Base-by-base conservation (phyloP, 2,329 filamentous ascomycete species). In the Alternaria arborescens region DNA sequence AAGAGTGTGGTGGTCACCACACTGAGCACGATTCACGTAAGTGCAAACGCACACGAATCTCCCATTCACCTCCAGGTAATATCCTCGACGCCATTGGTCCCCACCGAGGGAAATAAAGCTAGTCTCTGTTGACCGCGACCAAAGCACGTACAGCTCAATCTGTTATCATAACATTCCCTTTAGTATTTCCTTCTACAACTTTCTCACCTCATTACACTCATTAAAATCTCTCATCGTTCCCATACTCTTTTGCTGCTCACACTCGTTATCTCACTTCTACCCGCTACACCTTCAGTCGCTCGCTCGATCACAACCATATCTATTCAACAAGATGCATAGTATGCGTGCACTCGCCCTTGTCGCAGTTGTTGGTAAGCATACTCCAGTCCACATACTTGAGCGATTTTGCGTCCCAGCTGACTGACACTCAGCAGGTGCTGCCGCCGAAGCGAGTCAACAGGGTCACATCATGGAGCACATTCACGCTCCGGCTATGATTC, bases 361-460 rank as follows among this genome's bases (percentile, higher is more conserved):
- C 42, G 58, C 60, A 28, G 26, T 67, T 41, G 44, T 52, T 32
- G 55, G 69, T 70, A 61, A 57, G 59, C 47, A 47, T 14, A 38
- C 36, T 42, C 22, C 26, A 43, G 5, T 22, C 28, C 38, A 38
- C 30, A 14, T 20, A 3, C 32, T 47, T 12, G 14, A 41, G 20
- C 18, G 22, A 20, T 12, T 4, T 38, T 8, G 3, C n/a, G 18
- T 3, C 11, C 18, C 47, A 34, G 22, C 53, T 60, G 14, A 62
- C 46, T 5, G 2, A 16, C 2, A 55, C 3, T 3, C 12, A 68
- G 64, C 57, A 52, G 41, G 52, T n/a, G 67, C 60, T 36, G 56
- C 52, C 26, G 58, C 55, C n/a, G 58, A 64, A 36, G 59, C 47
- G 40, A 44, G 50, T 44, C 57, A 65, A 2, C 55, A 50, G 36